Conservation (phyloP, 805 yeast species). For the Saccharomycopsis sp. region DNA sequence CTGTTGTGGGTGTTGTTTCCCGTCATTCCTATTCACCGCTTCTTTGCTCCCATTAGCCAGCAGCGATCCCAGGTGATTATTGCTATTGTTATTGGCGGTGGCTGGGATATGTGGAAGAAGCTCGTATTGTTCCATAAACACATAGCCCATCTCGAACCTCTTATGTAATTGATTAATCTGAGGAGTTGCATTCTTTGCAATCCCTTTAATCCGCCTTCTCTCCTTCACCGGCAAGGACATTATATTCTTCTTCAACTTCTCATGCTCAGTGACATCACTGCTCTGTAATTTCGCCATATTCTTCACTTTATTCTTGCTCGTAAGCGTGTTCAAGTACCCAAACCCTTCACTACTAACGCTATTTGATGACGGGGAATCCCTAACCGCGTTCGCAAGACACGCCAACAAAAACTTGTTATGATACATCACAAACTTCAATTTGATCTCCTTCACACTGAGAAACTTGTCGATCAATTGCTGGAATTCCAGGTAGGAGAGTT, state of each 20-base stretch:
- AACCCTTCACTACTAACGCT: slow-evolving; percentile 30
- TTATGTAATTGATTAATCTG: slow-evolving; percentile 29
- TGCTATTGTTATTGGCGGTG: slow-evolving; percentile 23
- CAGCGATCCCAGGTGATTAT: too few relatives aligned
- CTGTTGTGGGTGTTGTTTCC: slow-evolving; percentile 6
- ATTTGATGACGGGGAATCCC: slow-evolving; percentile 49
- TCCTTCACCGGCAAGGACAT: slow-evolving; percentile 82
- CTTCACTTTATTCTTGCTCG: slow-evolving; percentile 44
- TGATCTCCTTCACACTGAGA: slow-evolving; percentile 1
- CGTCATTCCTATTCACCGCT: slow-evolving; percentile 5
- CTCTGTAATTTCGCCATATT: slow-evolving; percentile 32
- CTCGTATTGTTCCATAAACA: slow-evolving; percentile 23
- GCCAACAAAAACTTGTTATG: slow-evolving; percentile 82
- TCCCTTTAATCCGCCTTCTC: slow-evolving; percentile 74
- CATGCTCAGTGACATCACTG: slow-evolving; percentile 54
- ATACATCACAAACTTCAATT: slow-evolving; percentile 41
- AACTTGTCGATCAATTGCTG: slow-evolving; percentile 18
- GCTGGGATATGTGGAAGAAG: slow-evolving; percentile 66
- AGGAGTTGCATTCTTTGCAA: slow-evolving; percentile 81
- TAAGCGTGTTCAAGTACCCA: slow-evolving; percentile 38
- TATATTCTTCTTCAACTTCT: slow-evolving; percentile 75
- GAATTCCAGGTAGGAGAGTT: slow-evolving; percentile 69
- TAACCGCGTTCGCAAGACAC: slow-evolving; percentile 74
- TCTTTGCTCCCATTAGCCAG: slow-evolving; percentile 2
- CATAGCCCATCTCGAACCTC: slow-evolving; percentile 20